Base-by-base conservation (phyloP, 2,329 filamentous ascomycete genomes). In the Paraphaeosphaeria minitans region DNA sequence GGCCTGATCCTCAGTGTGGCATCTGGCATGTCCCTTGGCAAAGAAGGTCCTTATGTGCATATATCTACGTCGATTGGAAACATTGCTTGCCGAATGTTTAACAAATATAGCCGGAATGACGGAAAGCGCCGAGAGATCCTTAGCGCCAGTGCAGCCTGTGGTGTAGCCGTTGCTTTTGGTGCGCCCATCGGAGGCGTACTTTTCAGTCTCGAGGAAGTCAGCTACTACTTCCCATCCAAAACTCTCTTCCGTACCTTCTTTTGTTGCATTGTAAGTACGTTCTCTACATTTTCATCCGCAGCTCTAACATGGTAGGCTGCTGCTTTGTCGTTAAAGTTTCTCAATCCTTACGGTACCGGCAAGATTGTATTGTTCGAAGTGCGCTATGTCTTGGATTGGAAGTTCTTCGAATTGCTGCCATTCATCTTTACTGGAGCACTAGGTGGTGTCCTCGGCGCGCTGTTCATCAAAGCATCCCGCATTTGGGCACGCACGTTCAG, bases 311-410 rank as follows among this genome's bases (percentile, higher is more conserved):
- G 27, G 2, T 48, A 79, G 76, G 84, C 82, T 33, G 93, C 95
- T 1, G 93, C 95, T 0, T 79, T 99, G 35, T 94, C 93, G 1
- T 82, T 99, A 66, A 97, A 97, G 71, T 97, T 97, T 66, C 82
- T 98, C 39, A 96, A 99, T 68, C 95, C 95, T 0, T 99, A 98
- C 69, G 94, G 94, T 31, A 98, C 93, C 0, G 88, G 91, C 73
- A 98, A 99, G 79, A 96, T 99, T 63, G 95, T 99, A 67, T 85
- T 98, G 71, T 99, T 99, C 75, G 88, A 98, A 75, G 93, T 99
- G 52, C 88, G 93, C 12, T 99, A 98, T 73, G 76, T 91, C 12
- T 85, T 88, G 1, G 94, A 98, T 73, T 99, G 95, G 95, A 88
- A 92, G 66, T 92, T 92, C 71, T 98, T 98, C 73, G 95, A 99